Conservation (phyloP, 1,139 yeast species). For the Yamadazyma pseudoaaseri region DNA sequence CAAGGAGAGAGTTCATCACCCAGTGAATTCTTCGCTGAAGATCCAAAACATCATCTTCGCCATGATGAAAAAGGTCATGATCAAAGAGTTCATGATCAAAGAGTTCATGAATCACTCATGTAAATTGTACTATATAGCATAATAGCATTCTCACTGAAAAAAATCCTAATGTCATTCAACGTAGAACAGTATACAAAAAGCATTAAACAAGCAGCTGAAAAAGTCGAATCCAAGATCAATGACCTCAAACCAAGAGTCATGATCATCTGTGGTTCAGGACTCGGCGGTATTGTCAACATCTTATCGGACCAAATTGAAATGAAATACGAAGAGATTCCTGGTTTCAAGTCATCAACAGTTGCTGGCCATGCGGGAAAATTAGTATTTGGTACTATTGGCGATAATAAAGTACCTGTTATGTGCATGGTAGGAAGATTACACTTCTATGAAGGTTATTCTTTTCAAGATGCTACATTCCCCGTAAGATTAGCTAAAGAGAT, state of each 20-base stretch:
- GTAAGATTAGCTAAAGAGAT: conserved; percentile 69
- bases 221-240: too few species aligned
- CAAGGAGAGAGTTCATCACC: conserved; percentile 14
- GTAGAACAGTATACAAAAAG: too few species aligned
- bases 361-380: conserved; percentile 87
- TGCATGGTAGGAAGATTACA: conserved; percentile 94
- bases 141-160: conserved; percentile 1
- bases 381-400: conserved; percentile 74
- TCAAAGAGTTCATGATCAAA: background rate
- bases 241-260: conserved; percentile 53
- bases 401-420: conserved; percentile 71
- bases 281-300: conserved; percentile 76
- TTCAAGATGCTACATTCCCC: conserved; percentile 83
- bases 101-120: background rate
- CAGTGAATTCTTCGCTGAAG: conserved; percentile 7
- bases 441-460: conserved; percentile 85
- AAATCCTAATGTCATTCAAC: too few species aligned
- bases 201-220: too few species aligned
- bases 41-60: conserved; percentile 1
- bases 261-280: conserved; percentile 92
- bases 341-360: conserved; percentile 79
- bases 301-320: conserved; percentile 48
- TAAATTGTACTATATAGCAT: conserved; percentile 1
- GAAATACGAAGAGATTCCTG: conserved; percentile 71
- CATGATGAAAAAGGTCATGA: background rate